Percentiles rank a stretch among this genome's conserved stretches.
Evolutionary conservation across 495 filamentous ascomycete species (phyloP).

Genomic region (Sabuloglossum arenarium): DNA sequence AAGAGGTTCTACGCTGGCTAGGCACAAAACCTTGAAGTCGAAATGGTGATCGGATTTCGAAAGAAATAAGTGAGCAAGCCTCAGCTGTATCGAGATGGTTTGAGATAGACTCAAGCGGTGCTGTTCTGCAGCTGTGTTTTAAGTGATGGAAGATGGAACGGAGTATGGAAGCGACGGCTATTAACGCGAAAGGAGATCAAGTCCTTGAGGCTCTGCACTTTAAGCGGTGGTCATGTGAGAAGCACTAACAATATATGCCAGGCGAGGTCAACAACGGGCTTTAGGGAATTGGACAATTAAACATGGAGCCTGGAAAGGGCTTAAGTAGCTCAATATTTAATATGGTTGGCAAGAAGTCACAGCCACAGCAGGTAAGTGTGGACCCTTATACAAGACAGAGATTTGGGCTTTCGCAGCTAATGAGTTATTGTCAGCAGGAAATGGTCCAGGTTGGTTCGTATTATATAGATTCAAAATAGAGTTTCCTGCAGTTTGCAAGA

Average conservation of each 20-base stretch:
- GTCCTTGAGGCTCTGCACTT: neutral
- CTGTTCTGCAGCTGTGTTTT: neutral
- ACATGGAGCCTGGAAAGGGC: constrained; percentile 1
- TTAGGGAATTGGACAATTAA: neutral
- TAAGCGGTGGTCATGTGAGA: neutral
- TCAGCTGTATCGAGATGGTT: neutral
- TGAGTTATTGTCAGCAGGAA: constrained; percentile 34
- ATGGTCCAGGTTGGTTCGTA: constrained; percentile 98
- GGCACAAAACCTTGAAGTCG: neutral
- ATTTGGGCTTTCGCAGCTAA: neutral
- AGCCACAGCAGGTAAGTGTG: constrained; percentile 43
- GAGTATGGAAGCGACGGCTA: neutral
- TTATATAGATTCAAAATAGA: constrained; percentile 8
- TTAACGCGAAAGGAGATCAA: neutral
- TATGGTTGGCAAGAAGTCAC: constrained; percentile 35
- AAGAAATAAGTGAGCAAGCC: neutral
- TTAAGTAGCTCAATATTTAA: constrained; percentile 5
- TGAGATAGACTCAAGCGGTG: neutral
- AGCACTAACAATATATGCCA: neutral
- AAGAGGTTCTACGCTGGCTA: neutral
- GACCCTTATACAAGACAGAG: neutral
- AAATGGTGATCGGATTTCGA: neutral
- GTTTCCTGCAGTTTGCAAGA: neutral
- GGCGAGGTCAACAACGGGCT: neutral
- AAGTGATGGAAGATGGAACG: neutral